phyloP scores from a whole-genome alignment of 768 basidiomycete species.

The Scleroderma citrinum region DNA sequence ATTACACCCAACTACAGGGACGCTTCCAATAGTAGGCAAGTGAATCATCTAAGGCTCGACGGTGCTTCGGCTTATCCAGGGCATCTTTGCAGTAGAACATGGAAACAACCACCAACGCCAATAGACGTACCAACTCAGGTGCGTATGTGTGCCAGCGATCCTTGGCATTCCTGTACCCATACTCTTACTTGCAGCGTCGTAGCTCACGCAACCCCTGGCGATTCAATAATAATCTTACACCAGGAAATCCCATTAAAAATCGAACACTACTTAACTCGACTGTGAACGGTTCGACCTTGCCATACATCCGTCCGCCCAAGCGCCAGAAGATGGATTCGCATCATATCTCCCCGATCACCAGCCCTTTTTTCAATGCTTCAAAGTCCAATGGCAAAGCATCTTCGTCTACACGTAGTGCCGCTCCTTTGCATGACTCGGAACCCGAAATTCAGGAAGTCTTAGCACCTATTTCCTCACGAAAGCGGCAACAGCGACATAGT shows the following conservation, averaged over 20 bases:
- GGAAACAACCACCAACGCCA: conserved; percentile 18
- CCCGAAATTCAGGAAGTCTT: conserved; percentile 19
- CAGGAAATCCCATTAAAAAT: conserved; percentile 20
- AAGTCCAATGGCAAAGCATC: conserved; percentile 4
- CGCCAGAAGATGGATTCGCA: conserved; percentile 15
- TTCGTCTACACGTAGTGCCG: not conserved
- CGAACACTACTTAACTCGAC: conserved; percentile 17
- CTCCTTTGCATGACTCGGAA: conserved; percentile 6
- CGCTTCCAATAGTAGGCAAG: conserved; percentile 21
- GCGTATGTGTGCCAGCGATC: conserved; percentile 6
- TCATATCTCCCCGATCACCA: not conserved
- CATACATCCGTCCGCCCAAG: conserved; percentile 13
- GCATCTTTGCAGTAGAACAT: conserved; percentile 8
- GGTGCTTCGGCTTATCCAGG: not conserved
- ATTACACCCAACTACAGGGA: conserved; percentile 23
- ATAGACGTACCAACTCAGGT: conserved; percentile 18
- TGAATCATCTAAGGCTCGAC: not conserved
- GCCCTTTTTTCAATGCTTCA: not conserved
- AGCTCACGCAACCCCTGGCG: not conserved
- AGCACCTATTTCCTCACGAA: not conserved
- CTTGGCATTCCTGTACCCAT: not conserved
- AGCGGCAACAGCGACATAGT: not conserved
- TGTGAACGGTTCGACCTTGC: not conserved
- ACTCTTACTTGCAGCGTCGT: conserved; percentile 8
- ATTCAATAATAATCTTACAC: conserved; percentile 1